These are phyloP conservation scores for Boeremia lycopersici DNA, from an alignment of 2,329 filamentous ascomycete species.

Conservation along the genomic window DNA sequence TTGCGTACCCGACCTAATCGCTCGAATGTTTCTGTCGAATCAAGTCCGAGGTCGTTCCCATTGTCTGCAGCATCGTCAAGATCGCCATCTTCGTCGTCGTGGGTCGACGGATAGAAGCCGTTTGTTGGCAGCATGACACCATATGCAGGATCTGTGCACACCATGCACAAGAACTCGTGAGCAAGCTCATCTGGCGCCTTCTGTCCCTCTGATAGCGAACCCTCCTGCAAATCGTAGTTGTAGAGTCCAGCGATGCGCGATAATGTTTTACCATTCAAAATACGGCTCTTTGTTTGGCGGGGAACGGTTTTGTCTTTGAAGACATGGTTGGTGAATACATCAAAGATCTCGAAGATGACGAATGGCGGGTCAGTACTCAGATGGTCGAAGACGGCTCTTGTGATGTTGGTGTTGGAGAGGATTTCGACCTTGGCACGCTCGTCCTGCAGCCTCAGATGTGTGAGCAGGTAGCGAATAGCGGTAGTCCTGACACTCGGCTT, in stretches of 20 bases:
- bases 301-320: slow-evolving; percentile 76
- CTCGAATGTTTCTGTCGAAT: slow-evolving; percentile 72
- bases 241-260: slow-evolving; percentile 62
- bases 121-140: slow-evolving; percentile 78
- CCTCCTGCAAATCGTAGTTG: slow-evolving; percentile 49
- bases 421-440: slow-evolving; percentile 80
- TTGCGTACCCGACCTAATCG: slow-evolving; percentile 79
- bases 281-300: slow-evolving; percentile 73
- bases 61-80: slow-evolving; percentile 52
- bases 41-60: slow-evolving; percentile 68
- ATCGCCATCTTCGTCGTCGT: slow-evolving; percentile 60
- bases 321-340: slow-evolving; percentile 71
- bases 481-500: slow-evolving; percentile 83
- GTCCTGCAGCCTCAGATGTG: slow-evolving; percentile 78
- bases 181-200: slow-evolving; percentile 69
- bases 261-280: slow-evolving; percentile 77
- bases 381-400: slow-evolving; percentile 74
- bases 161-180: slow-evolving; percentile 75
- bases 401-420: slow-evolving; percentile 73
- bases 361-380: slow-evolving; percentile 78
- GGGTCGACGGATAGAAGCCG: slow-evolving; percentile 81
- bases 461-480: slow-evolving; percentile 79
- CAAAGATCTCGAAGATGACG: slow-evolving; percentile 75
- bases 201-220: slow-evolving; percentile 54
- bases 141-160: slow-evolving; percentile 74